A percentile compares a stretch with the other conserved stretches of the same genome.
phyloP scores from a whole-genome alignment of 169 alveolate species.

The Plasmodium inui region DNA sequence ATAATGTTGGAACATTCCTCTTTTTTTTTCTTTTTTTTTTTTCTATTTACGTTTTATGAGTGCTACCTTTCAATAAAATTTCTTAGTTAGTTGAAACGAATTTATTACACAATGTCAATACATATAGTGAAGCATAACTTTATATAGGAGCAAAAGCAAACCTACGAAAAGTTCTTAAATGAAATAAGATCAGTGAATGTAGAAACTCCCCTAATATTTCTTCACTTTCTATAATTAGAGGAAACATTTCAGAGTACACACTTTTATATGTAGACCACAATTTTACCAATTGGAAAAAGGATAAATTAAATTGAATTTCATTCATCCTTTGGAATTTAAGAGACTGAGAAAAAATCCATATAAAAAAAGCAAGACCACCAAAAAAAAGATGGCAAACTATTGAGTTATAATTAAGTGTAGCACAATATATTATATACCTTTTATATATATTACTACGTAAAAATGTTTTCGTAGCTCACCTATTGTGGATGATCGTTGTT shows the following conservation, averaged over 20 bases:
- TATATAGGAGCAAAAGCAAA: neutral
- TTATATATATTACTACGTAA: neutral
- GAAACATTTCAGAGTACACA: neutral
- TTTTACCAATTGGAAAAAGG: neutral
- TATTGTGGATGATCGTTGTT: neutral
- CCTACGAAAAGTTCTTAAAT: neutral
- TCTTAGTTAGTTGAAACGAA: neutral
- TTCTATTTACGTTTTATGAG: neutral
- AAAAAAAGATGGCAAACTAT: neutral
- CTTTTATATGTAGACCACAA: neutral
- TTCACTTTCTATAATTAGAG: neutral
- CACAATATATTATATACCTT: neutral
- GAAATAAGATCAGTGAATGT: neutral
- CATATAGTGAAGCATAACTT: neutral
- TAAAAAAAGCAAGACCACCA: neutral
- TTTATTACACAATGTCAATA: neutral
- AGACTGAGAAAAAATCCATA: neutral
- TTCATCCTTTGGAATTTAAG: neutral
- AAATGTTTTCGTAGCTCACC: neutral
- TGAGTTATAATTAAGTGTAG: neutral
- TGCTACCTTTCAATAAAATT: neutral
- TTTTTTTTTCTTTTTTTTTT: no score
- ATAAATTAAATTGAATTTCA: neutral
- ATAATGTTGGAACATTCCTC: neutral
- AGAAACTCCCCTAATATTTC: neutral